Evolutionary conservation across 164 flowering plant genomes (phyloP), one percentile per base, ranked within the genome.

Genomic region (Echeveria elegans): DNA sequence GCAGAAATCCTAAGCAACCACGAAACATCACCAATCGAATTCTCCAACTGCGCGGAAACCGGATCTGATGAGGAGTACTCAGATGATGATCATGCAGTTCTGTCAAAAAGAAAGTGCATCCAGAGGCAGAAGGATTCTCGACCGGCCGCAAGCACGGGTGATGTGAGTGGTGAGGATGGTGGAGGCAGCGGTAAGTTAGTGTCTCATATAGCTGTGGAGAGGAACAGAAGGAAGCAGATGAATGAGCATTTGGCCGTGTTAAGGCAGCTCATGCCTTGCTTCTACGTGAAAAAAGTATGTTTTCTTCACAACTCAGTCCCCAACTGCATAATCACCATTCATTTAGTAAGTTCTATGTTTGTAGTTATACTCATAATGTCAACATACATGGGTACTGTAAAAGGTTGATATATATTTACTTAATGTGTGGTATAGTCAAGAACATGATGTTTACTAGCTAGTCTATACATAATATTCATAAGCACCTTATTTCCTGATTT

Each of bases 221-320:
- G 98, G 29, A 88, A 93, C 74, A 72, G 98, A 29, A 82, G 98
- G 58, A 88, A 89, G 87, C 98, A 90, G 67, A 90, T 93, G 98
- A 93, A 93, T 64, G 92, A 89, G 65, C 86, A 90, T 61, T 77
- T 93, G 53, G 64, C 89, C 0, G 88, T 90, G n/a, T 73, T 93
- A 45, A 82, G 98, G 16, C 81, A 93, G 0, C 76, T 93, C 52
- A 90, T 90, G 98, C 98, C 98, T 78, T 80, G 85, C 77, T 93
- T 90, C 81, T 90, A 93, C 70, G 90, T 90, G 73, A 90, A 93
- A 77, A 77, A 94, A 66, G 97, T 90, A 80, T 56, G 61, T 28
- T 56, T 14, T 23, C 59, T 7, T 24, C 32, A 14, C 61, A 56
- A 0, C 47, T 43, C 28, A 2, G 6, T 52, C 14, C 58, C 12